Evolutionary conservation across 768 basidiomycete genomes (phyloP), one percentile per base, ranked within the genome.

Genomic region (Hemileccinum impolitum): DNA sequence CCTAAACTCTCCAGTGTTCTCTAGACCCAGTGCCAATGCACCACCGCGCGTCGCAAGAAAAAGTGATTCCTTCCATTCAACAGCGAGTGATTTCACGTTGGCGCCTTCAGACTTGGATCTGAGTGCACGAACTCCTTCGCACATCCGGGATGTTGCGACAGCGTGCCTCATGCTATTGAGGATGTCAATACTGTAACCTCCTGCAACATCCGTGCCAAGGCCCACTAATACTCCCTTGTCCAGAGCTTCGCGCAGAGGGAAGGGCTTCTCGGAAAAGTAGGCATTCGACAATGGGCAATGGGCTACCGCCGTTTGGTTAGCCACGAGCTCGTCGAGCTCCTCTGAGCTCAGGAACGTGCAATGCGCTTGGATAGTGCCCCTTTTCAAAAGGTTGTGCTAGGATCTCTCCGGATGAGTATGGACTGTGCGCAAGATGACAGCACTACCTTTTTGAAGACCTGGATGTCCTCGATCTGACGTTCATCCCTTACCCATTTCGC

Each of bases 261-360:
- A 85, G 1, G 84, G 80, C 46, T 77, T 71, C 12, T 81, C 76
- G 0, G 89, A 92, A 66, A 94, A 92, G 68, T 94, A 95, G 3
- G 80, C 76, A 61, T 95, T 94, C 0, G 91, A 93, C 12, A 95
- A 73, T 0, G 93, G 93, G 65, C 93, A 95, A 57, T 92, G 90
- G 0, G 92, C 89, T 18, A 94, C 73, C 2, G 87, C 74, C 1
- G 84, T 80, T 14, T 81, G 79, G 23, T 62, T 64, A 4, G 55
- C 52, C 2, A 72, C 70, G 12, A 94, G 69, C 15, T 72, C 75
- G 0, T 69, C 62, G 11, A 92, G 72, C 30, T 81, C 74, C 0
- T 74, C 65, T 0, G 65, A 45, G n/a, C 70, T 62, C 28, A 93
- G 75, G 67, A 86, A 92, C 2, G 93, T 95, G 69, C 92, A 94